Evolutionary conservation across 495 filamentous ascomycete genomes (phyloP).

Genomic region (Lasiosphaeriaceae sp.): DNA sequence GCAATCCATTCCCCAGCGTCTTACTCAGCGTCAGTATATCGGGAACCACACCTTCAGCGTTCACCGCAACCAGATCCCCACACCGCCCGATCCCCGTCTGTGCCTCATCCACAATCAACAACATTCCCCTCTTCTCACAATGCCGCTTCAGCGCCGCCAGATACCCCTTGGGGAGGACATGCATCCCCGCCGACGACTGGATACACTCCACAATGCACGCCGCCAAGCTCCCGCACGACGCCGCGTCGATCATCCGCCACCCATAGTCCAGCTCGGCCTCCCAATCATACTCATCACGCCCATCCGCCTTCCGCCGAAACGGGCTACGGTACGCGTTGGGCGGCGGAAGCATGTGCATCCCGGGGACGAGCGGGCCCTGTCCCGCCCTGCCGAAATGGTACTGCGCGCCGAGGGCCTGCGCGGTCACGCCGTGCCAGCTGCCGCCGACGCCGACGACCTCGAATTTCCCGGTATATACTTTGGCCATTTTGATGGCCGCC

Average conservation of each 20-base stretch:
- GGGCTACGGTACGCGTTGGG: slow-evolving; percentile 53
- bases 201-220: slow-evolving; percentile 55
- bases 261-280: slow-evolving; percentile 52
- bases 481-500: slow-evolving; percentile 54
- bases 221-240: slow-evolving; percentile 51
- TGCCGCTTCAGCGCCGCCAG: slow-evolving; percentile 41
- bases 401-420: slow-evolving; percentile 38
- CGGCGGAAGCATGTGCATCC: slow-evolving; percentile 41
- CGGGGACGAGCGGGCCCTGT: slow-evolving; percentile 38
- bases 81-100: slow-evolving; percentile 52
- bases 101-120: slow-evolving; percentile 54
- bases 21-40: slow-evolving; percentile 54
- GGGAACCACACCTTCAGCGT: slow-evolving; percentile 45
- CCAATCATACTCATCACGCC: slow-evolving; percentile 56
- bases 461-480: slow-evolving; percentile 52
- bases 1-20: slow-evolving; percentile 52
- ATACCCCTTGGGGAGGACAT: slow-evolving; percentile 45
- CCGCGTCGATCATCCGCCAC: slow-evolving; percentile 49
- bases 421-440: slow-evolving; percentile 53
- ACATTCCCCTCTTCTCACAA: slow-evolving; percentile 48
- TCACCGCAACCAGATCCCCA: slow-evolving; percentile 49
- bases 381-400: slow-evolving; percentile 46
- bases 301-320: slow-evolving; percentile 29
- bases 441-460: slow-evolving; percentile 52
- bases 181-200: slow-evolving; percentile 47